A percentile compares a stretch with the other conserved stretches of the same genome.
Evolutionary conservation across 2,329 filamentous ascomycete species (phyloP).

Genomic region (Venturia aucupariae): DNA sequence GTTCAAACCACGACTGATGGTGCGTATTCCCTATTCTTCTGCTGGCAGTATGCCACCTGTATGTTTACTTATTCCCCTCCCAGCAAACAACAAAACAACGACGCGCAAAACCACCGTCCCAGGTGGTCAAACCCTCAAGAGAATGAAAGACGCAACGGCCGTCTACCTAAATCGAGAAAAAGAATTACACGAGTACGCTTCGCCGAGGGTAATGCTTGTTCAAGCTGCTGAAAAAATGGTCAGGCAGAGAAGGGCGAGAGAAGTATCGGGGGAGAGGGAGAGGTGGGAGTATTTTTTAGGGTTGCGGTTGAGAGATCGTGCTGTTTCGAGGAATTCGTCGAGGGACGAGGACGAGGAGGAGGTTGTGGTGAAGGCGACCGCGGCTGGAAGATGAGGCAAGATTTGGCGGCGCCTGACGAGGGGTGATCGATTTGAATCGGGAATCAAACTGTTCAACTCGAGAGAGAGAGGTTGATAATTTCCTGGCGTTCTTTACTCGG

Average conservation of each 20-base stretch:
- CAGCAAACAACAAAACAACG: constrained; percentile 21
- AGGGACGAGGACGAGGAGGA: neutral
- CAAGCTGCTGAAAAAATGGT: constrained; percentile 41
- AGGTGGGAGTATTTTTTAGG: constrained; percentile 33
- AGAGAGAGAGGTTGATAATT: neutral
- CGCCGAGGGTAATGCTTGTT: constrained; percentile 34
- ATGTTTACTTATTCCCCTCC: no score
- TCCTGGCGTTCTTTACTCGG: no score
- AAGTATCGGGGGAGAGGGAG: constrained; percentile 26
- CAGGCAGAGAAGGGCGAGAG: constrained; percentile 34
- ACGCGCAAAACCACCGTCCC: constrained; percentile 21
- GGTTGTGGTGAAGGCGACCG: neutral
- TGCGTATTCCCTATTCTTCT: neutral
- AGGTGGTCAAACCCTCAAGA: constrained; percentile 34
- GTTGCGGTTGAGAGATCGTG: neutral
- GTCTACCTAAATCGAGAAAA: constrained; percentile 32
- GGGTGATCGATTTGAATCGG: no score
- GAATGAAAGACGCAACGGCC: constrained; percentile 36
- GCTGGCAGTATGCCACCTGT: neutral
- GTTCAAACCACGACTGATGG: constrained; percentile 27
- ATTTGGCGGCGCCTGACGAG: no score
- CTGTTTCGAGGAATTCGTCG: neutral
- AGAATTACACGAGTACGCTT: constrained; percentile 27
- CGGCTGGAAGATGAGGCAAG: neutral
- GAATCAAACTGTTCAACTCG: neutral